Evolutionary conservation across 768 basidiomycete species (phyloP).

Genomic region (Boletellus emodensis): DNA sequence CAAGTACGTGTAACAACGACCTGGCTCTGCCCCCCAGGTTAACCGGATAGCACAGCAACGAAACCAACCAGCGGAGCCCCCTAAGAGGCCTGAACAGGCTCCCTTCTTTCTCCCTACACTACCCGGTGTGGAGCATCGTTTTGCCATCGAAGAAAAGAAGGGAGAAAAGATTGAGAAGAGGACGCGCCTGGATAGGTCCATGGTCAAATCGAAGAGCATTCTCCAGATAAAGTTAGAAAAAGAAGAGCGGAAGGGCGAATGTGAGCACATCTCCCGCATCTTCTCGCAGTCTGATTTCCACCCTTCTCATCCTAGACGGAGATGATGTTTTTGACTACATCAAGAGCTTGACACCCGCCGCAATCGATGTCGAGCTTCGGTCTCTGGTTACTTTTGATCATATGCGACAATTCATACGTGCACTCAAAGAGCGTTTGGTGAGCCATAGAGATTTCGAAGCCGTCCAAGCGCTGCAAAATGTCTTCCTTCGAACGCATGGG

Average conservation of each 20-base stretch:
- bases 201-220: constrained; percentile 55
- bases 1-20: constrained; percentile 48
- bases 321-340: constrained; percentile 79
- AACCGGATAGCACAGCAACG: constrained; percentile 55
- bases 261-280: constrained; percentile 45
- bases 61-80: constrained; percentile 94
- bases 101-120: constrained; percentile 97
- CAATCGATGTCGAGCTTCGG: constrained; percentile 87
- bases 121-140: constrained; percentile 80
- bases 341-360: constrained; percentile 86
- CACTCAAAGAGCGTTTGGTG: constrained; percentile 65
- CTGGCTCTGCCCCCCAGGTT: neutral
- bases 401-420: constrained; percentile 65
- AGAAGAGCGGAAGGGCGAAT: constrained; percentile 56
- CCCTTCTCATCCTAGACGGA: constrained; percentile 41
- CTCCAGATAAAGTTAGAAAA: constrained; percentile 63
- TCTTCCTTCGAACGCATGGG: constrained; percentile 82
- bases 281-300: constrained; percentile 5
- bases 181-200: constrained; percentile 51
- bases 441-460: constrained; percentile 94
- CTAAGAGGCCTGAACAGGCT: constrained; percentile 91
- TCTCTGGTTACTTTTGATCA: constrained; percentile 64
- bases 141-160: constrained; percentile 53
- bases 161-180: constrained; percentile 36
- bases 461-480: constrained; percentile 80